phyloP scores from a whole-genome alignment of 768 basidiomycete species.

The Kwoniella newhampshirensis region DNA sequence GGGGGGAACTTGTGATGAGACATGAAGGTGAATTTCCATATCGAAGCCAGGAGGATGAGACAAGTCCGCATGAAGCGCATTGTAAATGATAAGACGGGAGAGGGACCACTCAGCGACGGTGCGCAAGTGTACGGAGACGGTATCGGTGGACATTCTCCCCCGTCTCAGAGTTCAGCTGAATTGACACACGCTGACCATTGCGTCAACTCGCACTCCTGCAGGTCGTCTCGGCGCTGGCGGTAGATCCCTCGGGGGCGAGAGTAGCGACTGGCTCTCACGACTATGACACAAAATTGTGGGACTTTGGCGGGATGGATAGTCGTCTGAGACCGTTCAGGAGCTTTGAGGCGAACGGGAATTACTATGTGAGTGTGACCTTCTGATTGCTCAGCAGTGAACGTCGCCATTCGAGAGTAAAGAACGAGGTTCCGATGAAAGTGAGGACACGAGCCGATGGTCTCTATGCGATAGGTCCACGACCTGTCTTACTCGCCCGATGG shows the following conservation, averaged over 20 bases:
- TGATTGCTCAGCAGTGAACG: not conserved
- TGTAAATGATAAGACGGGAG: no score
- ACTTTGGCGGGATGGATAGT: conserved; percentile 96
- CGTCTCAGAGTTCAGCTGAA: not conserved
- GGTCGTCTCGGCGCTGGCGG: conserved; percentile 83
- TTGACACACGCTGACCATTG: not conserved
- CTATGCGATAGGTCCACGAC: conserved; percentile 85
- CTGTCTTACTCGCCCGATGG: conserved; percentile 85
- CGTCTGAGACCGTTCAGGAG: conserved; percentile 89
- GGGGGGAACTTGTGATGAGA: no score
- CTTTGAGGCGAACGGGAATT: conserved; percentile 91
- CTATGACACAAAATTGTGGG: conserved; percentile 98
- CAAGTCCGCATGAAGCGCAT: no score
- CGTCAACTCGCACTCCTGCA: conserved; percentile 13
- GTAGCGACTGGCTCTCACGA: conserved; percentile 90
- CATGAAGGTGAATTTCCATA: no score
- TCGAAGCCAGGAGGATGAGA: no score
- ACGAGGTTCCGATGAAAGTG: not conserved
- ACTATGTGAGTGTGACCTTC: conserved; percentile 63
- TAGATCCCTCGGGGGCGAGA: conserved; percentile 93
- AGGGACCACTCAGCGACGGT: no score
- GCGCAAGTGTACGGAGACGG: no score
- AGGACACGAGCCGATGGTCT: no score
- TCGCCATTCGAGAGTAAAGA: not conserved
- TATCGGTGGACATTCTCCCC: no score